Evolutionary conservation across 768 basidiomycete genomes (phyloP), one percentile per base, ranked within the genome.

Genomic region (Astraeus odoratus): DNA sequence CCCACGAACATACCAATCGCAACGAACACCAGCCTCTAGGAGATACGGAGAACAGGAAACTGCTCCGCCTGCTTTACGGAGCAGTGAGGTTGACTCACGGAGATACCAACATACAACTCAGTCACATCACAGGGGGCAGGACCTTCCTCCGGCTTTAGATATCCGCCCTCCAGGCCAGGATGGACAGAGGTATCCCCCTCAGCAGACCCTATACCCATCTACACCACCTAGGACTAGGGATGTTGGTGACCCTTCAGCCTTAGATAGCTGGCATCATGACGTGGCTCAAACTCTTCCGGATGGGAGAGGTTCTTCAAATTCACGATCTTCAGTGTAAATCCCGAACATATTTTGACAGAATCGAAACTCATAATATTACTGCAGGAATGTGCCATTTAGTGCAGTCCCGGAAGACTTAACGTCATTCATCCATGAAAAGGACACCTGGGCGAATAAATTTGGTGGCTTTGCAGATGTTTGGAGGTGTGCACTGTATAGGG

Each of bases 381-480:
- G 12, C 16, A 12, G 23, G 3, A 15, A 23, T 39, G 37, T 5
- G 23, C 5, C 22, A 24, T 15, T 9, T 2, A 22, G 13, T 25
- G 8, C 37, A n/a, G 13, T 24, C 13, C 22, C 20, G 12, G 12
- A 15, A 7, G 37, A 39, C 12, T 23, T 39, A 15, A 39, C 37
- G 1, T 4, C 5, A 6, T 25, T 39, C 15, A 19, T 39, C 37
- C 4, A 24, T 13, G 15, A 39, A 13, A 39, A 13, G n/a, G n/a
- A 15, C 13, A 12, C 7, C n/a, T 39, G 23, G 13, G 23, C 24
- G 7, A 34, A 29, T 3, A 16, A 25, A 16, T 30, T 19, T n/a
- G 46, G 46, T 26, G 46, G 46, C 20, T 25, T 26, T 35, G 26
- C 46, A 20, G 46, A 47, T 44, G 42, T 47, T 15, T 47, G 46